Evolutionary conservation across 306 rosid genomes (phyloP), one percentile per base, ranked within the genome.

Genomic region (Vachellia collinsii): DNA sequence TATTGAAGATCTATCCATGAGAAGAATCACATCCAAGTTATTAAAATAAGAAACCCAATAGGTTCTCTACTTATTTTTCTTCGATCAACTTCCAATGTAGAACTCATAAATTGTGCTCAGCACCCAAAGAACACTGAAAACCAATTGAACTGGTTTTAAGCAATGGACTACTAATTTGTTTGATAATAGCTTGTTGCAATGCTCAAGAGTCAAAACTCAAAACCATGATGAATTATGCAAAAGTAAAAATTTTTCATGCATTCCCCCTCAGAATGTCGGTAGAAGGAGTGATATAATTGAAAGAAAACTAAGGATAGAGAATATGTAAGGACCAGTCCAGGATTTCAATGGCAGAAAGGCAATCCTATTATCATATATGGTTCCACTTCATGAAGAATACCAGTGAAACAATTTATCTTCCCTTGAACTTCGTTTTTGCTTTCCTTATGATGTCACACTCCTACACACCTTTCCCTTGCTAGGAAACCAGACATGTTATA

Each of bases 401-500:
- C 14, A 36, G 19, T 10, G 38, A 61, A 70, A 82, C 41, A 70
- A 61, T 48, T 38, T 70, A 82, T 63, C 47, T 42, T 61, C 54
- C 48, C 41, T 19, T 34, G 59, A 29, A 17, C 17, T 73, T 17
- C 20, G 12, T 46, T 5, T 53, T 41, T 41, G 47, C 76, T 41
- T 72, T 19, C 37, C 12, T 74, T 54, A 41, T 2, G 48, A 61
- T 47, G 43, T 62, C 53, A 58, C 3, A n/a, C 42, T 59, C 20
- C 36, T 8, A 44, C 53, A 67, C 50, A 67, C 7, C 72, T 67
- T 38, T 66, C 23, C 23, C 22, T 39, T 9, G 50, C 37, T 64
- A 80, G 20, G 69, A 16, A 74, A 51, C 25, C 70, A 51, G 38
- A 59, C 58, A 76, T 38, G 41, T 56, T n/a, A 67, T n/a, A 58